Percentiles rank a stretch among this genome's conserved stretches.
These are phyloP conservation scores for Leishmania martiniquensis DNA, from an alignment of 208 protist species.

Conservation along the genomic window DNA sequence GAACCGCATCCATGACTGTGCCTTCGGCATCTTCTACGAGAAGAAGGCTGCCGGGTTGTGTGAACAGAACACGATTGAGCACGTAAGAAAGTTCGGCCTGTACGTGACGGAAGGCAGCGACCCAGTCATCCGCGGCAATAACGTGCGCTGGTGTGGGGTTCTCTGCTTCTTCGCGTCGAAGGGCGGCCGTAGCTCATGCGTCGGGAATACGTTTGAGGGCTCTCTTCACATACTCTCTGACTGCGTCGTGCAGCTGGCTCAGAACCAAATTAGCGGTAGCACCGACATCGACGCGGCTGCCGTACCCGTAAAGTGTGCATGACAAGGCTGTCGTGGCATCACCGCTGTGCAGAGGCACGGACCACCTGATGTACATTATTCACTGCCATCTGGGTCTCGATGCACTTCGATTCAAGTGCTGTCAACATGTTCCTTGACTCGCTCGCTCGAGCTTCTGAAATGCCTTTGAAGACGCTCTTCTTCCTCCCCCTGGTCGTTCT, in stretches of 20 bases:
- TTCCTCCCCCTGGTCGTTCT: neutral
- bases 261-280: slow-evolving; percentile 66
- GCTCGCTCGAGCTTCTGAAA: neutral
- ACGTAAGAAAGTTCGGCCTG: slow-evolving; percentile 79
- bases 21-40: slow-evolving; percentile 80
- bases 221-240: slow-evolving; percentile 68
- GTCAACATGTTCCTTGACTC: neutral
- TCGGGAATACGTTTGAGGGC: slow-evolving; percentile 79
- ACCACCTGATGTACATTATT: neutral
- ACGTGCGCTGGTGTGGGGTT: slow-evolving; percentile 71
- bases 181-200: slow-evolving; percentile 65
- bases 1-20: slow-evolving; percentile 78
- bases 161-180: slow-evolving; percentile 73
- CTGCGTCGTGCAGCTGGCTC: slow-evolving; percentile 58
- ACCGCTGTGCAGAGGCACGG: neutral
- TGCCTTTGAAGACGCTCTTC: neutral
- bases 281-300: slow-evolving; percentile 51
- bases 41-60: slow-evolving; percentile 50
- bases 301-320: neutral
- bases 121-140: slow-evolving; percentile 74
- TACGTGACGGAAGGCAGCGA: slow-evolving; percentile 71
- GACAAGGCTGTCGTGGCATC: neutral
- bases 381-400: neutral
- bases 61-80: slow-evolving; percentile 81
- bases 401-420: neutral